Conservation (phyloP, 148 eudicot species). For the Chenopodium suecicum region DNA sequence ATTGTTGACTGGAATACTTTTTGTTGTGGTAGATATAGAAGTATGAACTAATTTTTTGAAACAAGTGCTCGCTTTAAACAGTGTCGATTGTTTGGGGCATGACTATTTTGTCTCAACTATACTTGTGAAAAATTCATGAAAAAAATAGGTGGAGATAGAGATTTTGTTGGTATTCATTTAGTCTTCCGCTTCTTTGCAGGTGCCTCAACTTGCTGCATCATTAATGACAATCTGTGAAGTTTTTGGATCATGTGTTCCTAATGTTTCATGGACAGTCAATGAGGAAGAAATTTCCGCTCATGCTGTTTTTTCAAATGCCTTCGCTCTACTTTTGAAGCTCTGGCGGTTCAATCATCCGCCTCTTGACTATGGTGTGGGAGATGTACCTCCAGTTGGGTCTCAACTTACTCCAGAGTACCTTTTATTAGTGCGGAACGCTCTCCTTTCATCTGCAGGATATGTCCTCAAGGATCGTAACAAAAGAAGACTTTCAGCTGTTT, state of each 20-base stretch:
- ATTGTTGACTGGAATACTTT: not conserved
- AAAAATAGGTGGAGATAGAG: not conserved
- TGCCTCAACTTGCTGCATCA: constrained; percentile 92
- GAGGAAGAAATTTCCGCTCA: constrained; percentile 86
- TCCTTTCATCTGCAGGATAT: constrained; percentile 60
- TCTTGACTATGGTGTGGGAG: constrained; percentile 82
- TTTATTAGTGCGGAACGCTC: constrained; percentile 69
- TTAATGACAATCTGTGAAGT: constrained; percentile 94
- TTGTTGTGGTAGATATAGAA: not conserved
- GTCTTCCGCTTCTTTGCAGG: constrained; percentile 39
- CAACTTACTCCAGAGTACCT: constrained; percentile 95
- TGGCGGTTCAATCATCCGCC: constrained; percentile 98
- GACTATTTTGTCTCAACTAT: not conserved
- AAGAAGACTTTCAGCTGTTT: constrained; percentile 56
- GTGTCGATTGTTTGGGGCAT: not conserved
- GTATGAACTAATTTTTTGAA: not conserved
- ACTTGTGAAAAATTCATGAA: no score
- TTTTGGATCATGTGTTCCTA: constrained; percentile 82
- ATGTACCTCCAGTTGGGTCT: constrained; percentile 94
- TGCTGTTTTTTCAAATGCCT: constrained; percentile 86
- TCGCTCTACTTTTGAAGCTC: constrained; percentile 82
- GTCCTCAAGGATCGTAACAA: constrained; percentile 46
- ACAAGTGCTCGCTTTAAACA: not conserved
- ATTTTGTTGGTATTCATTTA: not conserved
- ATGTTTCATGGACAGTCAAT: constrained; percentile 62